These are phyloP conservation scores for Ogataea corticis DNA, from an alignment of 805 yeast species.

Conservation along the genomic window DNA sequence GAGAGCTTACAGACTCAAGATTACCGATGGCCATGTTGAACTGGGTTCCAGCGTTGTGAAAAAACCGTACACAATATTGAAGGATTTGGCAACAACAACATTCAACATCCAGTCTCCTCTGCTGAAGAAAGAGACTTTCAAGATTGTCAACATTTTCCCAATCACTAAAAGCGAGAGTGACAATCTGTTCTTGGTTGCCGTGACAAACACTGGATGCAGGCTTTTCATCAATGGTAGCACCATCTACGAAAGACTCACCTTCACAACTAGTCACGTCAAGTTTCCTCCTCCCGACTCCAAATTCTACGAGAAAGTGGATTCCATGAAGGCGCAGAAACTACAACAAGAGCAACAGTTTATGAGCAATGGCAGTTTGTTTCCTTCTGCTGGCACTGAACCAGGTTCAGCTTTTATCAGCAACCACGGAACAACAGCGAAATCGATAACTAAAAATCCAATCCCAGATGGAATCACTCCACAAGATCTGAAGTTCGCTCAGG, in stretches of 20 bases:
- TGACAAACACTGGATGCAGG: constrained; percentile 83
- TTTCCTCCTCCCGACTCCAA: constrained; percentile 45
- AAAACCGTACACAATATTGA: constrained; percentile 47
- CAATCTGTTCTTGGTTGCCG: constrained; percentile 71
- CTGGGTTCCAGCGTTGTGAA: constrained; percentile 36
- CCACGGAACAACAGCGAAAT: constrained; percentile 12
- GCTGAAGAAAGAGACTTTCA: constrained; percentile 53
- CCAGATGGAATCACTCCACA: constrained; percentile 30
- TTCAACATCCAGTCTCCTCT: constrained; percentile 41
- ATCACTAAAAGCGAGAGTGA: constrained; percentile 64
- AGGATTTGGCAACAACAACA: constrained; percentile 43
- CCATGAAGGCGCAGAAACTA: constrained; percentile 39
- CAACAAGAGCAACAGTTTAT: constrained; percentile 36
- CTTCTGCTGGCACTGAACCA: neutral
- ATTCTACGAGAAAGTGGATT: constrained; percentile 31
- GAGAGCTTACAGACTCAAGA: constrained; percentile 66
- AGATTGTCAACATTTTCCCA: constrained; percentile 62
- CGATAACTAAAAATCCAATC: constrained; percentile 32
- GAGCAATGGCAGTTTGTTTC: constrained; percentile 12
- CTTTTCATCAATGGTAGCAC: constrained; percentile 58
- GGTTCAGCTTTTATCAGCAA: constrained; percentile 5
- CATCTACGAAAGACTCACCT: constrained; percentile 34
- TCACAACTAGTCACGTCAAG: constrained; percentile 40
- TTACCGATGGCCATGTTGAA: constrained; percentile 37
- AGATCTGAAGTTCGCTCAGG: constrained; percentile 53